Conservation (phyloP, 257 asterid genomes). For the Solanum medicagineum region DNA sequence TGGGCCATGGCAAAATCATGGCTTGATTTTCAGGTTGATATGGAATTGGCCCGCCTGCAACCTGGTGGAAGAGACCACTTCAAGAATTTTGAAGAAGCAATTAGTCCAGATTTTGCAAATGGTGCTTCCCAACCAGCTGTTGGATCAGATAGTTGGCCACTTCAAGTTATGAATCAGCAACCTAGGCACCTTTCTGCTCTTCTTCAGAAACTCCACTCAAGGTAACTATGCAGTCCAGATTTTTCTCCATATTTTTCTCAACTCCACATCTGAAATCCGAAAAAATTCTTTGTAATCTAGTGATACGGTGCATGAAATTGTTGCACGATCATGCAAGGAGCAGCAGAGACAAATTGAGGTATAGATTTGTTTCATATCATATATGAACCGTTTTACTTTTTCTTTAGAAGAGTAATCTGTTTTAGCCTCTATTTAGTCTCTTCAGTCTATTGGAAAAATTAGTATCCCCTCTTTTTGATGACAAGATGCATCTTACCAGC, state of each 20-base stretch:
- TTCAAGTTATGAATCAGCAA: conserved; percentile 82
- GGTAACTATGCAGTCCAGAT: conserved; percentile 26
- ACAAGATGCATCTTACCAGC: background rate
- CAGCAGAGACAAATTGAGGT: conserved; percentile 99
- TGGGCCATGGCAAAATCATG: conserved; percentile 99
- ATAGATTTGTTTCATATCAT: background rate
- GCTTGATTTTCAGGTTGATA: conserved; percentile 92
- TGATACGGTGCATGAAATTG: conserved; percentile 82
- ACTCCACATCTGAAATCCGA: background rate
- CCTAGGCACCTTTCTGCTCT: conserved; percentile 80
- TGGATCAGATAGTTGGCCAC: conserved; percentile 85
- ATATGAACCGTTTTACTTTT: background rate
- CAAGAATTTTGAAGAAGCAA: conserved; percentile 66
- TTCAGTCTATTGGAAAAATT: background rate
- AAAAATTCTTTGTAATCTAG: conserved; percentile 23
- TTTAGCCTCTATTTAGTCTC: background rate
- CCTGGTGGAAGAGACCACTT: conserved; percentile 53
- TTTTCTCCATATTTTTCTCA: background rate
- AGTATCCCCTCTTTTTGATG: background rate
- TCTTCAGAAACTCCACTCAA: conserved; percentile 97
- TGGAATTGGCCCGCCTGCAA: conserved; percentile 42
- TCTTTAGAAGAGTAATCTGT: background rate
- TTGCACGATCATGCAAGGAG: conserved; percentile 94
- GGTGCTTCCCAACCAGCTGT: conserved; percentile 32
- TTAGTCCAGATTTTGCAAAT: conserved; percentile 58